Evolutionary conservation across 139 green algal genomes (phyloP).

Genomic region (Limnomonas spitsbergensis): DNA sequence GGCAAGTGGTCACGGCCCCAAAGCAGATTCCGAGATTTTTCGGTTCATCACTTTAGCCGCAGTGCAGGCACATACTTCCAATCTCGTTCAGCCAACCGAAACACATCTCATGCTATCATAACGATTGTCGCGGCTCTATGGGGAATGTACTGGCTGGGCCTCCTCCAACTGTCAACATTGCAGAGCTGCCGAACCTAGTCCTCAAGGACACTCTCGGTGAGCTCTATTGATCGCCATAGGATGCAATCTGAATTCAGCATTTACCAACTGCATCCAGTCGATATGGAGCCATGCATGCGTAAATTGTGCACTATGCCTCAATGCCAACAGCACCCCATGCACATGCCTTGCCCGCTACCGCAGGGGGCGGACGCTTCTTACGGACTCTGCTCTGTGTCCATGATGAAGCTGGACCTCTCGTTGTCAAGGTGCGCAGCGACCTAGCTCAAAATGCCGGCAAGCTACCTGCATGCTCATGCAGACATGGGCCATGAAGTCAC

Average conservation of each 20-base stretch:
- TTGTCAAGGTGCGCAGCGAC: constrained; percentile 90
- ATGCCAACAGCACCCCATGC: too few species aligned
- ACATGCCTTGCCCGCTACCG: not conserved
- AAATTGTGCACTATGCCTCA: too few species aligned
- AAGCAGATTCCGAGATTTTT: too few species aligned
- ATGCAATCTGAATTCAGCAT: not conserved
- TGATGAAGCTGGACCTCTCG: constrained; percentile 83
- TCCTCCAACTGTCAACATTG: not conserved
- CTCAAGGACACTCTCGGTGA: constrained; percentile 8
- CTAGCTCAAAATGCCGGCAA: too few species aligned
- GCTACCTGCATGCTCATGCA: not conserved
- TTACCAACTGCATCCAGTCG: not conserved
- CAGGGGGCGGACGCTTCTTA: constrained; percentile 81
- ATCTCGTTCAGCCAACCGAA: too few species aligned
- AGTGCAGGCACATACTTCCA: too few species aligned
- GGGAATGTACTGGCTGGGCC: constrained; percentile 14
- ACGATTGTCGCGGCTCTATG: too few species aligned
- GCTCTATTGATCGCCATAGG: not conserved
- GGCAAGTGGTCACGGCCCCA: too few species aligned
- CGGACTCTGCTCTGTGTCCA: constrained; percentile 86
- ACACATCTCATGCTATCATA: too few species aligned
- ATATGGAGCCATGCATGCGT: too few species aligned
- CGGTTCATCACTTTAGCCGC: too few species aligned
- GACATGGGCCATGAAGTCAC: not conserved
- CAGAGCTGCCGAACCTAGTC: not conserved